Percentiles rank a stretch among this genome's conserved stretches.
phyloP scores from a whole-genome alignment of 1,284 basidiomycete genomes.

The Trichosporon coremiiforme region DNA sequence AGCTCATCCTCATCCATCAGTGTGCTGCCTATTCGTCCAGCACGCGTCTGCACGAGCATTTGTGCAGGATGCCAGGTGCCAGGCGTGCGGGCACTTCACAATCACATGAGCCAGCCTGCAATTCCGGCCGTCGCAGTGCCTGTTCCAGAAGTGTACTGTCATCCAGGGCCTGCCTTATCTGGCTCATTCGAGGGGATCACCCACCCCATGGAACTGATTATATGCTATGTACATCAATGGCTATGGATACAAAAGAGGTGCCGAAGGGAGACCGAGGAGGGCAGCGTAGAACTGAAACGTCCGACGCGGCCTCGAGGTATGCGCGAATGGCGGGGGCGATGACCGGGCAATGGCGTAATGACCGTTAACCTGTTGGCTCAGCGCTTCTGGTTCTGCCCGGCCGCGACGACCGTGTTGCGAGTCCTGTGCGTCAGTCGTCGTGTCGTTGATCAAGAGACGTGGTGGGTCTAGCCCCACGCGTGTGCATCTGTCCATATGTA shows the following conservation, averaged over 20 bases:
- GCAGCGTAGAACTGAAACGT: neutral
- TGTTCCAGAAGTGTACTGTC: neutral
- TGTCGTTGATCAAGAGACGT: neutral
- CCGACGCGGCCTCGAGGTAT: no score
- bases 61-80: neutral
- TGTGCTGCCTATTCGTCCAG: no score
- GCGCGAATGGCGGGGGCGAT: neutral
- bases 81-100: no score
- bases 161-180: neutral
- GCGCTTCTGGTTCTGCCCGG: constrained; percentile 43
- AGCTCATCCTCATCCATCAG: no score
- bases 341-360: neutral
- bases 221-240: neutral
- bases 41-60: neutral
- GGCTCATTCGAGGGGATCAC: neutral
- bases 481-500: neutral
- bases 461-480: neutral
- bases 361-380: neutral
- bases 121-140: neutral
- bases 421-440: constrained; percentile 37
- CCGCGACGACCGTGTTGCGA: constrained; percentile 54
- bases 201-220: neutral
- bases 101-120: no score
- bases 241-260: neutral
- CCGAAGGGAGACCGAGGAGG: neutral